Conservation (phyloP, 768 basidiomycete species). For the Artomyces pyxidatus region DNA sequence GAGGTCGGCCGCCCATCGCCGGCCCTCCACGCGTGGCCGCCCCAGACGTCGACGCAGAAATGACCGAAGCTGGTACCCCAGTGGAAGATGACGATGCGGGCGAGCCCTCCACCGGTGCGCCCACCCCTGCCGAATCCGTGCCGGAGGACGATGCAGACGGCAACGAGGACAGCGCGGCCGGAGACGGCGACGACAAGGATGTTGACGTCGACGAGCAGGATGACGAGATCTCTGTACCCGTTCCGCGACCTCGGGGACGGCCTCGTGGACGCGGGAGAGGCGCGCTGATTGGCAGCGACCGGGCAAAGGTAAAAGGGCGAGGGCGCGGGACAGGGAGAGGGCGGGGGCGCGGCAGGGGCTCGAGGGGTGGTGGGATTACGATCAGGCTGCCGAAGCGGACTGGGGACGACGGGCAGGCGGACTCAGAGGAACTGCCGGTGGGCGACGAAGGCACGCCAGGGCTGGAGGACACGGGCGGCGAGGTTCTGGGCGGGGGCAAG, state of each 20-base stretch:
- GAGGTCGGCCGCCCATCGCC: not conserved
- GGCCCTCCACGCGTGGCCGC: not conserved
- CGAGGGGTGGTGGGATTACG: slow-evolving; percentile 14
- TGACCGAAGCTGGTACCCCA: not conserved
- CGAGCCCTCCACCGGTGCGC: no score
- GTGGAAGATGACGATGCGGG: not conserved
- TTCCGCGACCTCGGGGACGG: slow-evolving; percentile 16
- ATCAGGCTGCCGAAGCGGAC: slow-evolving; percentile 27
- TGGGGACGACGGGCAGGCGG: slow-evolving; percentile 27
- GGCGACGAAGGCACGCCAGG: slow-evolving; percentile 27
- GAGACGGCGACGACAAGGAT: slow-evolving; percentile 2
- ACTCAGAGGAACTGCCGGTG: slow-evolving; percentile 12
- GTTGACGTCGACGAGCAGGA: slow-evolving; percentile 1
- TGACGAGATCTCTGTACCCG: not conserved
- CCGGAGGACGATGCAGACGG: not conserved
- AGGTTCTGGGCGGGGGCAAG: slow-evolving; percentile 39
- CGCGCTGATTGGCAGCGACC: slow-evolving; percentile 16
- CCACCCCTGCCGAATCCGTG: not conserved
- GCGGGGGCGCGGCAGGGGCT: slow-evolving; percentile 20
- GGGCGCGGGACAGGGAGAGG: slow-evolving; percentile 25
- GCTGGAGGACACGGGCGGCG: slow-evolving; percentile 22
- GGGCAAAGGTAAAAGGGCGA: slow-evolving; percentile 22
- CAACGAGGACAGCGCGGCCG: not conserved
- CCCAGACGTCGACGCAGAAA: no score
- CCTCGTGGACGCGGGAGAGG: slow-evolving; percentile 23